Evolutionary conservation across 192 early-diverging fungal genomes (phyloP).

Genomic region (Jimgerdemannia flammicorona): DNA sequence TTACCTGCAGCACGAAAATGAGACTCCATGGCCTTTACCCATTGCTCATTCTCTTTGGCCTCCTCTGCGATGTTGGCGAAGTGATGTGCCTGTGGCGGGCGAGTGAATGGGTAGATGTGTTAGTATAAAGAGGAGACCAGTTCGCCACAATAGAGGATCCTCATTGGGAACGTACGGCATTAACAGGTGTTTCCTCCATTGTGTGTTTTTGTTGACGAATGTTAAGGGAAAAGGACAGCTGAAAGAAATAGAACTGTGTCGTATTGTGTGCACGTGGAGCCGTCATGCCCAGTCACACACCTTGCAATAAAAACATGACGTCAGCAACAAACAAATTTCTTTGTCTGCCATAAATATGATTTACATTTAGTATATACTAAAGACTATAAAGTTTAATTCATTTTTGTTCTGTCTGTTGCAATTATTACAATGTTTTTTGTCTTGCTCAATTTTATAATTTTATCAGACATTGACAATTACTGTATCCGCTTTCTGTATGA

Average conservation of each 20-base stretch:
- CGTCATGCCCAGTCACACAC: neutral
- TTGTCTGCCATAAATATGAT: too few relatives aligned
- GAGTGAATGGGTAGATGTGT: neutral
- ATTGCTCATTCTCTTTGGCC: constrained; percentile 48
- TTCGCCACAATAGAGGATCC: neutral
- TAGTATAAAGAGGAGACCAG: too few relatives aligned
- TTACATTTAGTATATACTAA: too few relatives aligned
- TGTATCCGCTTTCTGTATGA: too few relatives aligned
- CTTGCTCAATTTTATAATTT: too few relatives aligned
- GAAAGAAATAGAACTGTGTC: neutral
- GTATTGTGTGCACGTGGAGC: neutral
- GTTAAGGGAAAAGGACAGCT: neutral
- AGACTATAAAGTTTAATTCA: too few relatives aligned
- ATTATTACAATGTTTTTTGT: too few relatives aligned
- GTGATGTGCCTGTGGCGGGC: constrained; percentile 50
- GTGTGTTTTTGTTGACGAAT: neutral
- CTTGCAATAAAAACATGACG: too few relatives aligned
- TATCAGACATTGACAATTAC: too few relatives aligned
- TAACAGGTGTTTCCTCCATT: constrained; percentile 9
- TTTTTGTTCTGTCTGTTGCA: too few relatives aligned
- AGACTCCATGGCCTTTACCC: constrained; percentile 55
- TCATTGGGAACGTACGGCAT: constrained; percentile 6
- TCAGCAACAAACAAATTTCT: too few relatives aligned
- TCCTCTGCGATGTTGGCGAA: constrained; percentile 65
- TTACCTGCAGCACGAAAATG: constrained; percentile 69